Base-by-base conservation (phyloP, 805 yeast genomes). In the Isabelozyma rhagii region DNA sequence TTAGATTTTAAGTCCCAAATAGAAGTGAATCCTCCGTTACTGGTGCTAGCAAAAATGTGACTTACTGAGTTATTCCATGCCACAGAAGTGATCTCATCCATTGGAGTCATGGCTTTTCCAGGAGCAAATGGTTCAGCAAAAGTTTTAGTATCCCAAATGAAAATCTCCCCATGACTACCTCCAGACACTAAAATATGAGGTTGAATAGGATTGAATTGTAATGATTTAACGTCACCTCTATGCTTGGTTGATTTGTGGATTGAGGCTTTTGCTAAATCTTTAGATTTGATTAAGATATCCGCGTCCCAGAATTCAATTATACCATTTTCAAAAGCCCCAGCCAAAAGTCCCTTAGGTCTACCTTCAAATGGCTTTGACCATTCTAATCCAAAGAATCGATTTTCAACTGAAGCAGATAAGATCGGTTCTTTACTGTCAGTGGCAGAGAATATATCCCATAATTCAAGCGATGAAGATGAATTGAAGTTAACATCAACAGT, bases 1-100 rank as follows among this genome's bases (percentile, higher is more conserved):
- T 85, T 86, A 40, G 91, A 83, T 62, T 87, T 88, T 56, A 92
- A 75, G 69, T 94, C 98, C 97, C 97, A 94, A 56, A 94, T 85
- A 1, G 97, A 86, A 3, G 97, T 85, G 65, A 82, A 87, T 13
- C 96, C 96, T 13, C 89, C 80, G 58, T 83, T 81, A 44, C 96
- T 90, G 10, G 96, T 96, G 47, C 89, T 78, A 15, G 98, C 98
- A 67, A 94, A 82, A 56, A 94, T 92, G 62, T 93, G 96, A 39
- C 86, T 72, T 49, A 88, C 85, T 36, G 81, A 74, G 62, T 85
- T 83, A 72, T 94, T 94, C 98, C 98, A 94, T 3, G 97, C 82
- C 27, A 94, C 80, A 38, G 88, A 80, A 38, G 85, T 80, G 49
- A 94, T 80, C 58, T 87, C 93, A 56, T 89, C 96, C 71, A 83